Evolutionary conservation across 2,329 filamentous ascomycete genomes (phyloP), one percentile per base, ranked within the genome.

Genomic region (Ophiostoma piceae): DNA sequence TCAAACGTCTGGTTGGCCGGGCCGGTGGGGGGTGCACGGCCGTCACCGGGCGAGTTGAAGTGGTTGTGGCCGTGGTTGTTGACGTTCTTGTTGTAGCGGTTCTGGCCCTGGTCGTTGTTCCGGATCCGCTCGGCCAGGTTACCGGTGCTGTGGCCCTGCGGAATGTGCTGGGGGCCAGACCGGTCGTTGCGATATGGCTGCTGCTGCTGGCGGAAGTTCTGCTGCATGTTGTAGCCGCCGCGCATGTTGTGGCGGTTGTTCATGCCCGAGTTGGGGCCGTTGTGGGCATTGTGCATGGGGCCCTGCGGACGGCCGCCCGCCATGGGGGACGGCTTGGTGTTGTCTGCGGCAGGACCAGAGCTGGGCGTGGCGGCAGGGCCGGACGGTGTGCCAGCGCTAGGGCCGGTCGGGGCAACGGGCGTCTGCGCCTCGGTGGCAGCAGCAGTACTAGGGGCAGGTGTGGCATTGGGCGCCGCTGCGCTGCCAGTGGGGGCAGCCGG

Each of bases 21-120:
- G 0, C 91, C 92, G 29, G 89, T 90, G 1, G 92, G 90, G 19
- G 92, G 90, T 35, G 86, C 83, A 67, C 91, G 90, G 77, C 86
- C 82, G 71, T 94, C 91, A 57, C 87, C 85, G 41, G 87, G 79
- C 41, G 84, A 83, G 66, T 88, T 82, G 70, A 82, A 81, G 62
- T 79, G 77, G 19, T 78, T 73, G 14, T 70, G 71, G 3, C 66
- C 68, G 39, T 74, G 73, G 9, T 70, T 69, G 66, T 70, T 69
- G 66, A 79, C 76, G 68, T 81, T 79, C 71, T 75, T 76, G 22
- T 73, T 71, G 68, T 77, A 76, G 37, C 74, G 76, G 64, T 71
- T 75, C 71, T 84, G 76, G 62, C 71, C 75, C 71, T 84, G 82
- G 73, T 86, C 84, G 22, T 82, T 77, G 71, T 81, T 83, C 32